Conservation (phyloP, 1,284 basidiomycete genomes). For the Boletus austroedulis region DNA sequence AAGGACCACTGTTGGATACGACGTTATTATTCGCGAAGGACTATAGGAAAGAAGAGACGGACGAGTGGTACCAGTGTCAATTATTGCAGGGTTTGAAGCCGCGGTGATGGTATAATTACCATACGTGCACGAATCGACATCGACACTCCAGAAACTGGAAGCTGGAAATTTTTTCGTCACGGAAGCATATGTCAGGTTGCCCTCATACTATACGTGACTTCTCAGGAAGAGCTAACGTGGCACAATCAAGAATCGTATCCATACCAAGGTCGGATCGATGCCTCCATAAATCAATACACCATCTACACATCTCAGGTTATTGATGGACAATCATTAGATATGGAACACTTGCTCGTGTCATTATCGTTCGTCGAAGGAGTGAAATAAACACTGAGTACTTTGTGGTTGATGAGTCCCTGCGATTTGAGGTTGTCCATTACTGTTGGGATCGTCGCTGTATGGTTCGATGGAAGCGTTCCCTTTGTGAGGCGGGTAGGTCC, state of each 20-base stretch:
- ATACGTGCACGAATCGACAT: slow-evolving; percentile 21
- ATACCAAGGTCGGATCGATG: slow-evolving; percentile 18
- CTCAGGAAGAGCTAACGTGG: neutral
- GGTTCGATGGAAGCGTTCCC: neutral
- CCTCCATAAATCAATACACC: slow-evolving; percentile 31
- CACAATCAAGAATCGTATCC: neutral
- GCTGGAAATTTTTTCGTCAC: slow-evolving; percentile 25
- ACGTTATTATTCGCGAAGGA: neutral
- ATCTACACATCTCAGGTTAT: slow-evolving; percentile 13
- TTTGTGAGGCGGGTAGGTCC: neutral
- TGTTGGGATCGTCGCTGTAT: neutral
- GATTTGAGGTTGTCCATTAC: neutral
- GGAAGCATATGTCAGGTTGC: slow-evolving; percentile 19
- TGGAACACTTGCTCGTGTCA: slow-evolving; percentile 19
- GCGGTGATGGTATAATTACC: slow-evolving; percentile 15
- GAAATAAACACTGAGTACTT: slow-evolving; percentile 27
- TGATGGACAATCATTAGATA: neutral
- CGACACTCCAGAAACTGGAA: slow-evolving; percentile 24
- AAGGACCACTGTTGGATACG: slow-evolving; percentile 15
- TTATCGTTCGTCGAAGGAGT: slow-evolving; percentile 16
- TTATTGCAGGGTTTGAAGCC: slow-evolving; percentile 17
- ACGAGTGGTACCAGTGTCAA: slow-evolving; percentile 1
- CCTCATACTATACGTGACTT: slow-evolving; percentile 13
- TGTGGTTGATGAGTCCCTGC: slow-evolving; percentile 8
- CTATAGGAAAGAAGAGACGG: neutral